Evolutionary conservation across 2,329 filamentous ascomycete genomes (phyloP).

Genomic region (Cladosporium sp.): DNA sequence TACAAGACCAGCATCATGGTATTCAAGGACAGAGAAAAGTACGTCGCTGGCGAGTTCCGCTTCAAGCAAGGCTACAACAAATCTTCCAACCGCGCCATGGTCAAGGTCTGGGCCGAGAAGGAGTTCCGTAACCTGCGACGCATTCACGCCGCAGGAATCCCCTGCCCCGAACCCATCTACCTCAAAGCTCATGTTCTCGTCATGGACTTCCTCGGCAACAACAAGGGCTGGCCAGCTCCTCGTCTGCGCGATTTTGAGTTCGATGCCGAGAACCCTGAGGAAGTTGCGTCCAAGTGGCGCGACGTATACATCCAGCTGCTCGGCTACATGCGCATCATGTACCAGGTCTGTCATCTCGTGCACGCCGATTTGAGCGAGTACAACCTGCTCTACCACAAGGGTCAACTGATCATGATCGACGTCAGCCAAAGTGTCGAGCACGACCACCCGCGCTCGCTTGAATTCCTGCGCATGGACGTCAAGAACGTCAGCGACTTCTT

Average conservation of each 20-base stretch:
- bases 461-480: constrained; percentile 97
- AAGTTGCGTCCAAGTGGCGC: constrained; percentile 65
- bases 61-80: constrained; percentile 92
- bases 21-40: constrained; percentile 96
- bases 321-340: constrained; percentile 85
- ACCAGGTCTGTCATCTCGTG: constrained; percentile 85
- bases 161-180: constrained; percentile 82
- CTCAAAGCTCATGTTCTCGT: constrained; percentile 92
- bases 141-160: constrained; percentile 77
- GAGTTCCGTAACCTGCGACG: constrained; percentile 91
- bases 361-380: constrained; percentile 98
- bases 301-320: constrained; percentile 77
- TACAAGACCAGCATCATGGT: constrained; percentile 98
- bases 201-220: constrained; percentile 89
- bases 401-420: constrained; percentile 86
- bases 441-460: constrained; percentile 84
- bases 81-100: constrained; percentile 92
- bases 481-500: constrained; percentile 97
- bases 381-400: constrained; percentile 86
- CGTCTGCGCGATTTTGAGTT: constrained; percentile 82
- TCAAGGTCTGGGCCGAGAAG: constrained; percentile 98
- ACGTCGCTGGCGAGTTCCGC: constrained; percentile 89
- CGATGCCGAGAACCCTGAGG: constrained; percentile 51
- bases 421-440: constrained; percentile 97
- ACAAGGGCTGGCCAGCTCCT: constrained; percentile 81